Percentiles rank a stretch among this genome's conserved stretches.
Conservation (phyloP, 441 rosid species). For the Sinapis alba region DNA sequence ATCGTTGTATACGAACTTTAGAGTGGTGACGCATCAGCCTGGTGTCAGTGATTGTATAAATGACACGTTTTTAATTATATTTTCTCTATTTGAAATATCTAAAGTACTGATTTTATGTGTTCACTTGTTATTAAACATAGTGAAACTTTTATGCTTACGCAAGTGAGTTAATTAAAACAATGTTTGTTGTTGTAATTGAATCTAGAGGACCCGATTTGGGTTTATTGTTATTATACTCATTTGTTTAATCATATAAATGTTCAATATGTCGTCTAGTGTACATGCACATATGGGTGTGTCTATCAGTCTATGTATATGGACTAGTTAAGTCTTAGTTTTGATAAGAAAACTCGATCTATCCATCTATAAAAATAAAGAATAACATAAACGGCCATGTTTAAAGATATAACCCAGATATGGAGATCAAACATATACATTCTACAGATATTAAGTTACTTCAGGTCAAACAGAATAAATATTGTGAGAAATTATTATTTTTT, state of each 20-base stretch:
- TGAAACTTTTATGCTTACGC: neutral
- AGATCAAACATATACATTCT: conserved; percentile 1
- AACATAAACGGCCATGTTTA: conserved; percentile 26
- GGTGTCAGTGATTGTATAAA: neutral
- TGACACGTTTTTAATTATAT: neutral
- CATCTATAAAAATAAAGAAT: neutral
- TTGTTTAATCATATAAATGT: neutral
- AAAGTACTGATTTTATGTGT: neutral
- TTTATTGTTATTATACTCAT: neutral
- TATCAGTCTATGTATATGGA: conserved; percentile 32
- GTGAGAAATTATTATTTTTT: neutral
- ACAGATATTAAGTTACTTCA: conserved; percentile 1
- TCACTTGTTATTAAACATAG: neutral
- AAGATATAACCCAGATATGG: conserved; percentile 25
- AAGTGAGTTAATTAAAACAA: neutral
- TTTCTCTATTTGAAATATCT: neutral
- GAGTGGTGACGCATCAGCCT: neutral
- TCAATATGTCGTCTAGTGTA: conserved; percentile 25
- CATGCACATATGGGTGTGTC: conserved; percentile 36
- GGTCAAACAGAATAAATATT: neutral
- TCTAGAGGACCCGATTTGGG: neutral
- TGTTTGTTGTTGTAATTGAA: neutral
- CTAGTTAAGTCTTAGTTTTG: conserved; percentile 20
- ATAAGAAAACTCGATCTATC: conserved; percentile 5
- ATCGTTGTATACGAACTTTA: neutral